Base-by-base conservation (phyloP, 345 rosid genomes). In the Anacardium occidentale region DNA sequence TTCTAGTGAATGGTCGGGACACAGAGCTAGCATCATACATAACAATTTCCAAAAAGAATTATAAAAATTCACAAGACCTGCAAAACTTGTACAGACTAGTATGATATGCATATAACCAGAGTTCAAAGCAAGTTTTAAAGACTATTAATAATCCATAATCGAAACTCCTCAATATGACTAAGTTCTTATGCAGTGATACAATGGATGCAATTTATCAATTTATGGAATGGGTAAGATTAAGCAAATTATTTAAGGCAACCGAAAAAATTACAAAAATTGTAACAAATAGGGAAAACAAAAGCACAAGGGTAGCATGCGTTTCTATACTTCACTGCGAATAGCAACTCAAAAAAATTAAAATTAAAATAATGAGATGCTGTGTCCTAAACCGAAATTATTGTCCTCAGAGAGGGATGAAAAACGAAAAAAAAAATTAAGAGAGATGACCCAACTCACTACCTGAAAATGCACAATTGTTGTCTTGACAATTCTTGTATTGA, bases 381-480 rank as follows among this genome's bases (percentile, higher is more conserved):
- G 17, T 18, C 56, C 24, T 61, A 29, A 22, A 42, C 32, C 40
- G 8, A 40, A 69, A 55, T 17, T 4, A 44, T 4, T 25, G 18
- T 29, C 25, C 7, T 53, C 20, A 17, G 3, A 13, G 5, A 54
- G 1, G 14, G 57, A 26, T 29, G 50, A 64, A 7, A 45, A 53
- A 47, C 2, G 17, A 14, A 63, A 70, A 9, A 8, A 32, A 70
- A 9, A 8, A 32, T 7, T 7, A 20, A 56, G 53, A 4, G 66
- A 52, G 69, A 72, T 11, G 71, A 44, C 62, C 10, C 21, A 22
- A 66, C 61, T 58, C 62, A 80, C 72, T 82, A 95, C 99, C 99
- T 95, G 98, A 86, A 95, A 92, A 85, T 95, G 98, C 32, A 84
- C 82, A 67, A 95, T 91, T 3, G 98, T 95, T 7, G 98, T 82